Base-by-base conservation (phyloP, 2,329 filamentous ascomycete species). In the Leptographium procerum region DNA sequence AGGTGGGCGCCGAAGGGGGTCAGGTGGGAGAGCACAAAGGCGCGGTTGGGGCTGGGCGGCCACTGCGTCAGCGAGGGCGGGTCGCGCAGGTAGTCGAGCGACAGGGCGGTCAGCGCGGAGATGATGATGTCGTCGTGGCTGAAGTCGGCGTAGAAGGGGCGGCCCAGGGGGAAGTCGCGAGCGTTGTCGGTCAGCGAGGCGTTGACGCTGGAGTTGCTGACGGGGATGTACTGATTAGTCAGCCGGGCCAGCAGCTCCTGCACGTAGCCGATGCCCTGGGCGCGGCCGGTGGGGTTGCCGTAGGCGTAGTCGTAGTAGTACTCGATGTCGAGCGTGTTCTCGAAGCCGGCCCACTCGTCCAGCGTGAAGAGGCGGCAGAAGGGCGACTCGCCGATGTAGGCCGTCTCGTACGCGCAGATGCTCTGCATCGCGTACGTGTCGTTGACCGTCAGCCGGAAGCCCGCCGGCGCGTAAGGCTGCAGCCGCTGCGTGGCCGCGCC, bases 1-100 rank as follows among this genome's bases (percentile, higher is more conserved):
- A 83, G 71, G 22, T 77, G 73, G 4, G 73, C 79, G 26, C 77
- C 79, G 61, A 82, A 83, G 1, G 80, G 80, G 0, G 78, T 80
- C 56, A 82, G 63, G 52, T 77, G 66, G 3, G 74, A 77, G 10
- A 82, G 69, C 29, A 72, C 69, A 67, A 81, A 82, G 53, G 72
- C 72, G 2, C 76, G 71, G 24, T 76, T 64, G 26, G 72, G 69
- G 64, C 72, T 68, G 4, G 72, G 75, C 24, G 75, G 75, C 63
- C 66, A 76, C 53, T 60, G 62, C 1, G 67, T 71, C 16, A 78
- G 65, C 52, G 66, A 68, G 2, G 77, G 75, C 1, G 76, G 64
- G 11, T 77, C 73, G 26, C 72, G 73, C 69, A 82, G 77, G 64
- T 82, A 81, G 62, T 82, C 76, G 28, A 83, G 62, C 14, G 75